Conservation (phyloP, 805 yeast species). For the Starmerella bombi region DNA sequence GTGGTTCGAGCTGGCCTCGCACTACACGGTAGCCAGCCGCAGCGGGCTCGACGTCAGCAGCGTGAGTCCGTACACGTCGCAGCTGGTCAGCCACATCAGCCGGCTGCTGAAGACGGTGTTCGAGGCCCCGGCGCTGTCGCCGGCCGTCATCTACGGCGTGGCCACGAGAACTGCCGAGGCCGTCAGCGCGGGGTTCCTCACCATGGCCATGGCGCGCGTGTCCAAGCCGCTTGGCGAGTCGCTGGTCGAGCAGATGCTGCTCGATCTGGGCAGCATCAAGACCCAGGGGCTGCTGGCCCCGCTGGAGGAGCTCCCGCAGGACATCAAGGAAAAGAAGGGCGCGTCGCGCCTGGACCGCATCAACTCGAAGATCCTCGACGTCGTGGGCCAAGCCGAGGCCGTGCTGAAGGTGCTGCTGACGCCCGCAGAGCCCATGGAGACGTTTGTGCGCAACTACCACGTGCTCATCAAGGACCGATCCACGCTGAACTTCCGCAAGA, state of each 20-base stretch:
- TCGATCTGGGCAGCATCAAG: slow-evolving; percentile 59
- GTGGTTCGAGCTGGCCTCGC: slow-evolving; percentile 70
- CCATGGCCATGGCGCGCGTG: slow-evolving; percentile 40
- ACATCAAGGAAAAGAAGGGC: slow-evolving; percentile 29
- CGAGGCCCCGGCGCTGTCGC: slow-evolving; percentile 42
- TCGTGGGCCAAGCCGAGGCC: slow-evolving; percentile 37
- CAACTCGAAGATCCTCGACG: slow-evolving; percentile 9
- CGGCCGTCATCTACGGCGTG: slow-evolving; percentile 28
- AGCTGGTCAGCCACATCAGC: slow-evolving; percentile 32
- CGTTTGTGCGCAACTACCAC: slow-evolving; percentile 52
- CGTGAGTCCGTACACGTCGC: slow-evolving; percentile 14
- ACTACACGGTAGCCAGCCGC: slow-evolving; percentile 8
- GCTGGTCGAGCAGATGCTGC: slow-evolving; percentile 64
- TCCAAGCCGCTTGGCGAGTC: slow-evolving; percentile 52
- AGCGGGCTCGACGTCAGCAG: slow-evolving; percentile 10
- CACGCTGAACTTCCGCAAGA: slow-evolving; percentile 47
- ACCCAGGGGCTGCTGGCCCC: slow-evolving; percentile 31
- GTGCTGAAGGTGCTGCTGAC: slow-evolving; percentile 58
- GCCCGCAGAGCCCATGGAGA: slow-evolving; percentile 50
- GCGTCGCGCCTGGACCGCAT: slow-evolving; percentile 20
- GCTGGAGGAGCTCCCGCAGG: slow-evolving; percentile 23
- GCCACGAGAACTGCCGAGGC: slow-evolving; percentile 65
- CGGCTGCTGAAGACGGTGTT: slow-evolving; percentile 34
- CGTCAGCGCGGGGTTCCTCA: slow-evolving; percentile 41
- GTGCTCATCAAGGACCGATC: slow-evolving; percentile 53